Conservation (phyloP, 495 filamentous ascomycete genomes). For the Penicillium parvum region DNA sequence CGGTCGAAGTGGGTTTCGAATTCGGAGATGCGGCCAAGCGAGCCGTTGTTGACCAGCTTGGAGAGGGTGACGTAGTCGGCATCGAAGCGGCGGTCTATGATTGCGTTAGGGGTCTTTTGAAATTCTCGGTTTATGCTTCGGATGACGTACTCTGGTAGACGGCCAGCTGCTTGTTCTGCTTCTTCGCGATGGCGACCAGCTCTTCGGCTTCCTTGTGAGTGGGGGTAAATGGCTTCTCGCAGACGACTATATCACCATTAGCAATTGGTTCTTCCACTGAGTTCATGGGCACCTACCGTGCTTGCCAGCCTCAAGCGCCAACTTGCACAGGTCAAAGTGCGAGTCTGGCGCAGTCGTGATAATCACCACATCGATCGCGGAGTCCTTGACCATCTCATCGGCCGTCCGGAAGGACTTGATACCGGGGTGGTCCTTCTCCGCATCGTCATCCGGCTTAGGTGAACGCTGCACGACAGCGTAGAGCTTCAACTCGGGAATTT, state of each 20-base stretch:
- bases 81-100: conserved; percentile 70
- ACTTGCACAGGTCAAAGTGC: conserved; percentile 62
- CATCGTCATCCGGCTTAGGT: conserved; percentile 60
- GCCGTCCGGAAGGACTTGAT: conserved; percentile 59
- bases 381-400: conserved; percentile 61
- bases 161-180: conserved; percentile 58
- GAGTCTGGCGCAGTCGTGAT: conserved; percentile 72
- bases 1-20: conserved; percentile 86
- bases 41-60: conserved; percentile 51
- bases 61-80: conserved; percentile 77
- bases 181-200: conserved; percentile 60
- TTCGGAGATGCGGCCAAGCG: conserved; percentile 66
- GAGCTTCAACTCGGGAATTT: conserved; percentile 60
- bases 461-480: conserved; percentile 76
- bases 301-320: conserved; percentile 70
- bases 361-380: conserved; percentile 64
- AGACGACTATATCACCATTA: conserved; percentile 48
- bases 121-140: neutral
- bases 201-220: conserved; percentile 65
- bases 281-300: conserved; percentile 44
- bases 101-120: neutral
- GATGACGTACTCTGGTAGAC: conserved; percentile 70
- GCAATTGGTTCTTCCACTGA: neutral
- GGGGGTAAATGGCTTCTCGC: conserved; percentile 87
- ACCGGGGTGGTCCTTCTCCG: conserved; percentile 61